phyloP scores from a whole-genome alignment of 2,329 filamentous ascomycete genomes.

The Dactylellina drechsleri region DNA sequence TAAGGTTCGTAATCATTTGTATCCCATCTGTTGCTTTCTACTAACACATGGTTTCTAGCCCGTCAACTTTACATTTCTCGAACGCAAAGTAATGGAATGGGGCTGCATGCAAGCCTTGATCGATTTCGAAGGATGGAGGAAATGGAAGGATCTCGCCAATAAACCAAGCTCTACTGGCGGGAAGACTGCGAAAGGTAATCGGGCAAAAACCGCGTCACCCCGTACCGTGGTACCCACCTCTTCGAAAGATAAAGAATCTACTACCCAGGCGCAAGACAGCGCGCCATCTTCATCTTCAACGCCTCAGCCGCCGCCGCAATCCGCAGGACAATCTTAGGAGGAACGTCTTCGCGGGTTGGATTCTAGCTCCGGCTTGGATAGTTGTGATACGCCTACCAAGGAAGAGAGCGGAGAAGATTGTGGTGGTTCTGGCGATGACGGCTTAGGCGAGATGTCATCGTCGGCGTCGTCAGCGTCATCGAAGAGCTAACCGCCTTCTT shows the following conservation, averaged over 20 bases:
- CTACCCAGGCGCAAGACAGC: not conserved
- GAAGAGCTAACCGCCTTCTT: constrained; percentile 3
- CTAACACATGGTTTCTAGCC: constrained; percentile 68
- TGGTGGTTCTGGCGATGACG: constrained; percentile 8
- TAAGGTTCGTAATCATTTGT: constrained; percentile 71
- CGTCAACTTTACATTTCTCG: constrained; percentile 96
- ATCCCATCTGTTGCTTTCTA: not conserved
- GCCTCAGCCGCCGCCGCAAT: constrained; percentile 18
- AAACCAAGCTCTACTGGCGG: constrained; percentile 57
- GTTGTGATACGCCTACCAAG: not conserved
- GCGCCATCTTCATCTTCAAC: constrained; percentile 29
- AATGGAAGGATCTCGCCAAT: constrained; percentile 85
- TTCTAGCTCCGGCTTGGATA: too few species aligned
- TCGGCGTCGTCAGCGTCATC: constrained; percentile 6
- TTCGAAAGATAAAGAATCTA: constrained; percentile 18
- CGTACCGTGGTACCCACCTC: not conserved
- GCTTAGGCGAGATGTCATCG: constrained; percentile 5
- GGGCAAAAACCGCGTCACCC: not conserved
- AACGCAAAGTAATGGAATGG: constrained; percentile 98
- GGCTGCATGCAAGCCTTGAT: constrained; percentile 99
- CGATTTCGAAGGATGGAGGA: constrained; percentile 96
- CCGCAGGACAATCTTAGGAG: constrained; percentile 38
- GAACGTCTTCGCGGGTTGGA: constrained; percentile 21
- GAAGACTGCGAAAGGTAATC: constrained; percentile 48
- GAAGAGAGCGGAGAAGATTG: constrained; percentile 15